These are phyloP conservation scores for Rhodosporidiobolus sp. DNA, from an alignment of 768 basidiomycete species.

Conservation along the genomic window DNA sequence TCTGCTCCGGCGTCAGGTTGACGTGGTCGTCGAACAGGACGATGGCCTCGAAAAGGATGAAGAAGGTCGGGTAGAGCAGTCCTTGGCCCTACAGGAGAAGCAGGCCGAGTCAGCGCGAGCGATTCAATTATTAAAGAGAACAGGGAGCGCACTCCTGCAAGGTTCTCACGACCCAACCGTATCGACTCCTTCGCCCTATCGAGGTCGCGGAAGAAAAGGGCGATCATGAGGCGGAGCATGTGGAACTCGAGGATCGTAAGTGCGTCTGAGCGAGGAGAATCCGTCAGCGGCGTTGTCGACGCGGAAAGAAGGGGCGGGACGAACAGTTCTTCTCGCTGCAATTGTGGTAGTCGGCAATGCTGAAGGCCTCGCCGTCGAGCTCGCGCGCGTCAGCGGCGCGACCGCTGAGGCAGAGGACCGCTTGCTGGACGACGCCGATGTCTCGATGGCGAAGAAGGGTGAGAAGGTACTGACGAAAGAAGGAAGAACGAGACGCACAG, in stretches of 20 bases:
- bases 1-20: background rate
- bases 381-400: conserved; percentile 12
- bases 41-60: conserved; percentile 32
- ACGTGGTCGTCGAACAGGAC: conserved; percentile 13
- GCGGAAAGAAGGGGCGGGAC: background rate
- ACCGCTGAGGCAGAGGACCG: conserved; percentile 17
- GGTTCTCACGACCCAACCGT: conserved; percentile 5
- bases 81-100: conserved; percentile 16
- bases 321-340: conserved; percentile 26
- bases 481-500: background rate
- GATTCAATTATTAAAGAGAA: background rate
- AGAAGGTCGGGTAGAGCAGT: conserved; percentile 28
- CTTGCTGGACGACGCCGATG: conserved; percentile 33
- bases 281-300: background rate
- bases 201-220: conserved; percentile 28
- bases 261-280: background rate
- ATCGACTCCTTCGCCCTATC: conserved; percentile 3
- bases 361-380: conserved; percentile 33
- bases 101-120: background rate
- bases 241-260: conserved; percentile 29
- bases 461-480: background rate
- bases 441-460: conserved; percentile 1
- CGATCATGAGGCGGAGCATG: conserved; percentile 25
- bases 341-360: conserved; percentile 14
- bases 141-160: conserved; percentile 12